Base-by-base conservation (phyloP, 176 grass and related monocot genomes). In the Aegilops longissima region DNA sequence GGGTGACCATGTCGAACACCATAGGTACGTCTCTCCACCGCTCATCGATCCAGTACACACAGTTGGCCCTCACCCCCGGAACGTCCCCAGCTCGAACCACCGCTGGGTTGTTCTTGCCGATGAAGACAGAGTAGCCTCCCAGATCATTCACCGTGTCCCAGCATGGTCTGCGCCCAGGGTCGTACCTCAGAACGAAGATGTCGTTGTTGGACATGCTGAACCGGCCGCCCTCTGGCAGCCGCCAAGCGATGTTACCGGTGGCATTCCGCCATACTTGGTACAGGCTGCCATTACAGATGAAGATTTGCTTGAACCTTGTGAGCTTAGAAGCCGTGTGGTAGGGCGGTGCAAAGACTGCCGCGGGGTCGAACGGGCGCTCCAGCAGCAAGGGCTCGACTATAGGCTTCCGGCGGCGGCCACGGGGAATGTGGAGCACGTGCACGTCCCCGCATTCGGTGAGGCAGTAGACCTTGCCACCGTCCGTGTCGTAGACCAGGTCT, bases 1-100 rank as follows among this genome's bases (percentile, higher is more conserved):
- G 42, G 23, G 25, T 52, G 44, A 27, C 14, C 84, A 80, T 35
- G 76, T 86, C 66, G 9, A 86, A 86, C 51, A 80, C 76, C 76
- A 45, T 78, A 31, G 73, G 20, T 30, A 5, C 72, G 42, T 18
- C 72, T 75, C 72, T 13, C 42, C 17, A 33, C 1, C 1, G 51
- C 51, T 16, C 20, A 12, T 80, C 66, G 27, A 82, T 58, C 70
- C 73, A 82, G 61, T 82, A 87, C 10, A 82, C 30, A 24, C 31
- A 87, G 29, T 81, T 87, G 3, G 29, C 11, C 5, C n/a, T 30
- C 6, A 76, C 6, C 79, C 79, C 10, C 0, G 66, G 35, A 1
- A 44, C 11, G 12, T 12, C 86, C 1, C 0, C 59, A 6, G 42
- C n/a, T 71, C 17, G 70, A 4, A 74, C 77, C 39, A 70, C 70